phyloP scores from a whole-genome alignment of 805 yeast genomes.

The Candida anglica region DNA sequence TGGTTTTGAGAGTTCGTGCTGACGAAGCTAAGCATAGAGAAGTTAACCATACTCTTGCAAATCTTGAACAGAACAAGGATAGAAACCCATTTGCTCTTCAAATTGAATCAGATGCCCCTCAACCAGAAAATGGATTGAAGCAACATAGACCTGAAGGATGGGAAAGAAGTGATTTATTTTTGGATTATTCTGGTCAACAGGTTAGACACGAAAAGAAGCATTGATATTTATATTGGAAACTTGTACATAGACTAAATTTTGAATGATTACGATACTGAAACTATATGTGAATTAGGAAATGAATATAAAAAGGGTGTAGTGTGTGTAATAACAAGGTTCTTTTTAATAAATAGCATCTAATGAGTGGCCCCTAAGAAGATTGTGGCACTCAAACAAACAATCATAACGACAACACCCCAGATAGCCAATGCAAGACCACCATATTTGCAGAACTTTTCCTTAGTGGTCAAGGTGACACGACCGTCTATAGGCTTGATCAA shows the following conservation, averaged over 20 bases:
- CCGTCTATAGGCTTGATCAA: slow-evolving; percentile 38
- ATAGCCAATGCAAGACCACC: slow-evolving; percentile 42
- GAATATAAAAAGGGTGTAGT: too few relatives aligned
- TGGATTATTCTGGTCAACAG: too few relatives aligned
- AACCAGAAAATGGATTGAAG: slow-evolving; percentile 35
- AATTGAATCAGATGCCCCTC: slow-evolving; percentile 33
- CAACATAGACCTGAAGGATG: slow-evolving; percentile 33
- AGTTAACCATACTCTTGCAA: slow-evolving; percentile 74
- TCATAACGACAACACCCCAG: slow-evolving; percentile 56
- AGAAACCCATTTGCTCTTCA: slow-evolving; percentile 64
- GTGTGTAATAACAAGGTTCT: too few relatives aligned
- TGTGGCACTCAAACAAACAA: slow-evolving; percentile 49
- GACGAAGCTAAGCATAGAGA: slow-evolving; percentile 80
- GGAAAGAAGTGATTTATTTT: slow-evolving; percentile 34
- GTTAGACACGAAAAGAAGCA: too few relatives aligned
- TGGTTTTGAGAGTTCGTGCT: slow-evolving; percentile 61
- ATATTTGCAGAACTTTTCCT: slow-evolving; percentile 29
- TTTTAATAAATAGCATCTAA: slow-evolving; percentile 10
- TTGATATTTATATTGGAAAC: too few relatives aligned
- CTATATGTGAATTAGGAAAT: too few relatives aligned
- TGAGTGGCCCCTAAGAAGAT: slow-evolving; percentile 40
- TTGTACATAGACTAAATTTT: too few relatives aligned
- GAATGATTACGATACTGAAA: too few relatives aligned
- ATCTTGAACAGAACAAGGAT: slow-evolving; percentile 48
- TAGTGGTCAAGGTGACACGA: slow-evolving; percentile 16